Evolutionary conservation across 2,329 filamentous ascomycete species (phyloP), one percentile per base, ranked within the genome.

Genomic region (Emericellopsis cladophorae): DNA sequence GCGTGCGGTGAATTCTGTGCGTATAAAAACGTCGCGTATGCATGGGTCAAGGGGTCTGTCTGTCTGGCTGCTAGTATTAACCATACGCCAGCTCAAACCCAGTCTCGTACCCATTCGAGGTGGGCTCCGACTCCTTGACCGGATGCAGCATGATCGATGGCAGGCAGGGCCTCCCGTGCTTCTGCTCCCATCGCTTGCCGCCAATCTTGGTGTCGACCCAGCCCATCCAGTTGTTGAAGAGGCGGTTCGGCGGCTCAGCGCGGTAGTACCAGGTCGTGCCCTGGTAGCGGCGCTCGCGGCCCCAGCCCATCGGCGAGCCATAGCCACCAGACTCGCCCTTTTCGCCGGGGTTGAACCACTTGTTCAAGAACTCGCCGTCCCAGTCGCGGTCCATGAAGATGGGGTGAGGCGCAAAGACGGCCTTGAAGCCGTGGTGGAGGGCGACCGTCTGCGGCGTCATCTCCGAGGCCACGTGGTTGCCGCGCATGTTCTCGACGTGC

Each of bases 381-480:
- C 82, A 88, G 39, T 81, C 73, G 45, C 83, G 75, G 58, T 90
- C 84, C 52, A 87, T 84, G 58, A 79, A 89, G 37, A 89, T 75
- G 2, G 84, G 84, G 57, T 89, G 84, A 10, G 84, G 84, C 10
- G 78, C 82, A 52, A 81, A 85, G 4, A 87, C 80, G 5, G 81
- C 78, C 61, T 90, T 90, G 38, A 89, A 66, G 6, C 85, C 84
- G 54, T 92, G 83, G 46, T 87, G 74, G 15, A 90, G 68, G 0
- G 82, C 77, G 22, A 81, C 74, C 0, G 81, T 81, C 42, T 82
- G 79, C 1, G 83, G 77, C 45, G 79, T 83, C 83, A 90, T 88
- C 55, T 90, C 84, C 0, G 83, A 84, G 43, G 81, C 82, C 51
- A 89, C 78, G 53, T 87, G 82, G 51, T 83, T 81, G 46, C 82